These are phyloP conservation scores for Fusarium domesticum DNA, from an alignment of 2,329 filamentous ascomycete species.

Conservation along the genomic window DNA sequence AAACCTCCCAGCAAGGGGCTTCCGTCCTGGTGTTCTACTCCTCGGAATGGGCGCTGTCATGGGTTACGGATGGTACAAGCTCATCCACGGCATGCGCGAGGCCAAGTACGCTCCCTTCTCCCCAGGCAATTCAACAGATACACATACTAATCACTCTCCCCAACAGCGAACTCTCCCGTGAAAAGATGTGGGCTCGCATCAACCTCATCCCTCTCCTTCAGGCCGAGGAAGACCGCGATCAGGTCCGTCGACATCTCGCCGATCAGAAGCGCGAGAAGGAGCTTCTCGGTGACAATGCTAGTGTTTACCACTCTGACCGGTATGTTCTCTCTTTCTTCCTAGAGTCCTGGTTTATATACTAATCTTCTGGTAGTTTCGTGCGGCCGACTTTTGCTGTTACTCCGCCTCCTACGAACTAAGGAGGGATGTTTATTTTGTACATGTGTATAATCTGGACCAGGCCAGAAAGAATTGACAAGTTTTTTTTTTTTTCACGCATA, in stretches of 20 bases:
- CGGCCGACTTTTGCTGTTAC: conserved; percentile 75
- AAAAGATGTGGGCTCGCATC: conserved; percentile 98
- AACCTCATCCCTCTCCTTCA: conserved; percentile 91
- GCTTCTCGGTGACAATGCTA: conserved; percentile 77
- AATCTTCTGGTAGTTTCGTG: conserved; percentile 59
- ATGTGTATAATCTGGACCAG: conserved; percentile 3
- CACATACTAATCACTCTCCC: conserved; percentile 5
- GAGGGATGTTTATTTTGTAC: conserved; percentile 1
- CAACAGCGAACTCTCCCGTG: conserved; percentile 80
- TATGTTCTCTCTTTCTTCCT: conserved; percentile 43
- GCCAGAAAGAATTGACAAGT: background rate
- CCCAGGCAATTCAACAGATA: too few relatives aligned
- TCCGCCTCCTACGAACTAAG: conserved; percentile 59
- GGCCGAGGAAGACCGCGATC: conserved; percentile 94
- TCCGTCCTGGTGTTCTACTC: conserved; percentile 78
- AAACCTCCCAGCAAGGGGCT: conserved; percentile 88
- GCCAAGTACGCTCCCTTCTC: conserved; percentile 65
- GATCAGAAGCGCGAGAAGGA: conserved; percentile 89
- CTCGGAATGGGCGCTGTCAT: conserved; percentile 74
- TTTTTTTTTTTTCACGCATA: background rate
- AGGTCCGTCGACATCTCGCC: conserved; percentile 81
- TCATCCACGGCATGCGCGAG: conserved; percentile 80
- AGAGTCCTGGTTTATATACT: background rate
- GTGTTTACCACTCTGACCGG: conserved; percentile 86
- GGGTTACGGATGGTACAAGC: conserved; percentile 86